Conservation (phyloP, 148 eudicot species). For the Rhododendron ferrugineum region DNA sequence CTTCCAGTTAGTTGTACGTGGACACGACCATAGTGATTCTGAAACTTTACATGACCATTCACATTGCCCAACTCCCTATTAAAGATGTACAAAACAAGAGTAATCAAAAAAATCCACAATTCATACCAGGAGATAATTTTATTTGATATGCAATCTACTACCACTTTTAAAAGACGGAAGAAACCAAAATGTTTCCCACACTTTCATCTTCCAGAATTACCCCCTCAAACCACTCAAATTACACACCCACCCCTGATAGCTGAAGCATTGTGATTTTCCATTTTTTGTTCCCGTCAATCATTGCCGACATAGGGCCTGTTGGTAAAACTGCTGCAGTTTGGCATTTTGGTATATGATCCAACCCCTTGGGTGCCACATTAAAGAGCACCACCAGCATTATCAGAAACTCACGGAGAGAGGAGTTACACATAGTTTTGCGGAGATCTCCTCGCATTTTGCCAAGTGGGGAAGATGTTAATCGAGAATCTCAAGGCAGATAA, state of each 20-base stretch:
- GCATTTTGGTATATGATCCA: background rate
- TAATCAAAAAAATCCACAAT: constrained; percentile 8
- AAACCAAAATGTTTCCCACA: background rate
- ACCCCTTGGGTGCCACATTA: background rate
- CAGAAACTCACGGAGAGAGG: background rate
- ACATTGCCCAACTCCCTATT: constrained; percentile 83
- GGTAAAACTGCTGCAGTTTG: background rate
- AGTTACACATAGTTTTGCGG: background rate
- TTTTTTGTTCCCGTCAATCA: background rate
- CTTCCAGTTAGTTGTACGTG: constrained; percentile 84
- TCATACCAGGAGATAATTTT: background rate
- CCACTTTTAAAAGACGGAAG: background rate
- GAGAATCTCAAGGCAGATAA: constrained; percentile 80
- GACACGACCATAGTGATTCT: constrained; percentile 76
- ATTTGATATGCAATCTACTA: background rate
- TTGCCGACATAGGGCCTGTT: background rate
- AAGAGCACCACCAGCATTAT: background rate
- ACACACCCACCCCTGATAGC: background rate
- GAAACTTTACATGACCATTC: constrained; percentile 79
- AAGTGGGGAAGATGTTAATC: constrained; percentile 54
- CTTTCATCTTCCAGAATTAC: background rate
- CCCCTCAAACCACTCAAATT: background rate
- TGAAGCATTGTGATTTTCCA: background rate
- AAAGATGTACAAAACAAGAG: constrained; percentile 16
- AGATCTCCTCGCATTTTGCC: background rate